Percentiles rank a stretch among this genome's conserved stretches.
These are phyloP conservation scores for Venturia pyrina DNA, from an alignment of 2,329 filamentous ascomycete species.

Conservation along the genomic window DNA sequence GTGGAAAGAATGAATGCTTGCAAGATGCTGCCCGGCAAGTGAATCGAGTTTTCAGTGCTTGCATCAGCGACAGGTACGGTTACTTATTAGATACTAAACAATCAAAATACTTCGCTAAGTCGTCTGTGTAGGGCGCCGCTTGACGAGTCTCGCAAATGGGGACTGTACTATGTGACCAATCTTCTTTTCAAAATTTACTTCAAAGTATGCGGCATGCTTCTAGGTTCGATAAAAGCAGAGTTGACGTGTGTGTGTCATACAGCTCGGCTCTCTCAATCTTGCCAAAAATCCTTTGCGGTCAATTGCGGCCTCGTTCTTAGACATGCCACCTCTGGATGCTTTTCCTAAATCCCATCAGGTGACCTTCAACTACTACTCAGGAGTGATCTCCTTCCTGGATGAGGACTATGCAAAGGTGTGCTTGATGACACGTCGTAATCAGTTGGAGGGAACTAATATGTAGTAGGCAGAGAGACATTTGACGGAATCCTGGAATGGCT, in stretches of 20 bases:
- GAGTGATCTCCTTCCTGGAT: conserved; percentile 86
- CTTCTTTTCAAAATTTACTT: conserved; percentile 98
- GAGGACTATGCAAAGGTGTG: conserved; percentile 76
- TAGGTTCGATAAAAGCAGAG: background rate
- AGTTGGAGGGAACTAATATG: background rate
- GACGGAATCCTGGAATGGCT: conserved; percentile 70
- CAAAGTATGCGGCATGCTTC: conserved; percentile 42
- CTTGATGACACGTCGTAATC: no score
- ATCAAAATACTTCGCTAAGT: conserved; percentile 10
- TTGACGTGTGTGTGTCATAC: background rate
- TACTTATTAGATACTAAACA: conserved; percentile 3
- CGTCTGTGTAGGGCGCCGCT: conserved; percentile 54
- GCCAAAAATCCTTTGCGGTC: conserved; percentile 85
- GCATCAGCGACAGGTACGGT: conserved; percentile 74
- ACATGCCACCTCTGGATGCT: conserved; percentile 67
- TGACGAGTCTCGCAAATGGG: conserved; percentile 93
- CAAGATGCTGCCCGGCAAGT: conserved; percentile 86
- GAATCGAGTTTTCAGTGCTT: conserved; percentile 85
- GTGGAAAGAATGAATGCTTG: conserved; percentile 71
- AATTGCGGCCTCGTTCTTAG: conserved; percentile 62
- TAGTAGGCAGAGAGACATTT: conserved; percentile 67
- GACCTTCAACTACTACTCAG: conserved; percentile 93
- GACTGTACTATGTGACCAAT: conserved; percentile 89
- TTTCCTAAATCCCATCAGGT: conserved; percentile 89
- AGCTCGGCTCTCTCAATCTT: conserved; percentile 76